Percentiles rank a stretch among this genome's conserved stretches.
These are phyloP conservation scores for Phoma sp. DNA, from an alignment of 2,329 filamentous ascomycete species.

Conservation along the genomic window DNA sequence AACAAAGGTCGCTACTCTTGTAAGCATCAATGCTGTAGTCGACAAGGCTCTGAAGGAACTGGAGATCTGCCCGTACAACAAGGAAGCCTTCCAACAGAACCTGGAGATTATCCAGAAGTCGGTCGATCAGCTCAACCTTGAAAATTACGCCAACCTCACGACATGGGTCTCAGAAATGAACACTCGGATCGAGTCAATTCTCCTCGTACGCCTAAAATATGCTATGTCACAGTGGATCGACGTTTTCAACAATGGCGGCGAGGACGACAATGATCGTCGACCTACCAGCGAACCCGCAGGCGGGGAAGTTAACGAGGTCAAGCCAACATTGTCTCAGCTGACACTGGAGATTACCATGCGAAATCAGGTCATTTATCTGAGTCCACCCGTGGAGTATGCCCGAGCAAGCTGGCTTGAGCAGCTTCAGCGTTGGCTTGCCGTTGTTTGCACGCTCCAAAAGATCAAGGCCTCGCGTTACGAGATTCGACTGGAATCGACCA, in stretches of 20 bases:
- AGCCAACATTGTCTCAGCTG: conserved; percentile 73
- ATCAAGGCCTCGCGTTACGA: conserved; percentile 96
- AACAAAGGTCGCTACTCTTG: conserved; percentile 80
- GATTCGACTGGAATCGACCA: conserved; percentile 73
- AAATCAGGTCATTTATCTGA: conserved; percentile 96
- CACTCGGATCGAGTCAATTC: conserved; percentile 77
- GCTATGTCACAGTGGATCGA: conserved; percentile 88
- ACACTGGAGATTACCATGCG: conserved; percentile 96
- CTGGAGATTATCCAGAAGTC: conserved; percentile 87
- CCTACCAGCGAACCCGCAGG: conserved; percentile 46
- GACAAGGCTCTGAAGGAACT: conserved; percentile 86
- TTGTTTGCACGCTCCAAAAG: conserved; percentile 90
- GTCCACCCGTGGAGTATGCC: conserved; percentile 90
- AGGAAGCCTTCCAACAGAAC: conserved; percentile 78
- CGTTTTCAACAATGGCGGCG: conserved; percentile 69
- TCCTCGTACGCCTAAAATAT: conserved; percentile 81
- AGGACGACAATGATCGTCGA: conserved; percentile 37
- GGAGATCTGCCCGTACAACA: conserved; percentile 82
- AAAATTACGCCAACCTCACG: conserved; percentile 92
- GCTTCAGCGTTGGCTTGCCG: conserved; percentile 89
- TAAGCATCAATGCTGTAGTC: conserved; percentile 78
- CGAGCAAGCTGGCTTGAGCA: conserved; percentile 93
- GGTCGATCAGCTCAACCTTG: conserved; percentile 94
- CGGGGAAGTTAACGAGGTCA: conserved; percentile 53
- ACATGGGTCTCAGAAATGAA: conserved; percentile 93